A percentile compares a stretch with the other conserved stretches of the same genome.
phyloP scores from a whole-genome alignment of 768 basidiomycete genomes.

The Termitomyces sp. region DNA sequence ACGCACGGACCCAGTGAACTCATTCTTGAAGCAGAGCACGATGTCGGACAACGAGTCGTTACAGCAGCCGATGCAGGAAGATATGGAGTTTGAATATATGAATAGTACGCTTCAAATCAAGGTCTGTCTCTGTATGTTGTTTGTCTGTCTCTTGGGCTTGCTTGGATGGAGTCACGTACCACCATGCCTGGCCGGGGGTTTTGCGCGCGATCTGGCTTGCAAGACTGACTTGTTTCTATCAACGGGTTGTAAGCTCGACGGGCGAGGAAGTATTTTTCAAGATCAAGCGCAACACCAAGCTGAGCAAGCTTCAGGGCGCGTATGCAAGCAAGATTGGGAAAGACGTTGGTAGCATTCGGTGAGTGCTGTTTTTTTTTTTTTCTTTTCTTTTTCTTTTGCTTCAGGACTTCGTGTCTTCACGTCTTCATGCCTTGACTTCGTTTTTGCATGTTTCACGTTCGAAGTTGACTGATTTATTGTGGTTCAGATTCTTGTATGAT shows the following conservation, averaged over 20 bases:
- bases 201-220: no score
- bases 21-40: background rate
- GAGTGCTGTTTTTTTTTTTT: slow-evolving; percentile 24
- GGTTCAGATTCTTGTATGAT: slow-evolving; percentile 57
- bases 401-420: no score
- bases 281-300: slow-evolving; percentile 90
- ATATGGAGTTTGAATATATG: slow-evolving; percentile 8
- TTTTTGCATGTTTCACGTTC: background rate
- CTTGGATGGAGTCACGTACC: no score
- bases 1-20: background rate
- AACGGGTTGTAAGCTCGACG: slow-evolving; percentile 66
- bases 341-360: slow-evolving; percentile 87
- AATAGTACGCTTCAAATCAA: slow-evolving; percentile 18
- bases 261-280: slow-evolving; percentile 97
- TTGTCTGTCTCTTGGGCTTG: no score
- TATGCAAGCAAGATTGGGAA: slow-evolving; percentile 95
- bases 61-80: slow-evolving; percentile 6
- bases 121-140: slow-evolving; percentile 1
- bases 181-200: no score
- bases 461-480: slow-evolving; percentile 6
- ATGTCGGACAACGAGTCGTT: slow-evolving; percentile 15
- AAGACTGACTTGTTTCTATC: background rate
- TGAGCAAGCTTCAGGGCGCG: slow-evolving; percentile 90
- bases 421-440: no score
- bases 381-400: no score